Percentiles rank a stretch among this genome's conserved stretches.
phyloP scores from a whole-genome alignment of 2,329 filamentous ascomycete species.

The Botryotinia globosa region DNA sequence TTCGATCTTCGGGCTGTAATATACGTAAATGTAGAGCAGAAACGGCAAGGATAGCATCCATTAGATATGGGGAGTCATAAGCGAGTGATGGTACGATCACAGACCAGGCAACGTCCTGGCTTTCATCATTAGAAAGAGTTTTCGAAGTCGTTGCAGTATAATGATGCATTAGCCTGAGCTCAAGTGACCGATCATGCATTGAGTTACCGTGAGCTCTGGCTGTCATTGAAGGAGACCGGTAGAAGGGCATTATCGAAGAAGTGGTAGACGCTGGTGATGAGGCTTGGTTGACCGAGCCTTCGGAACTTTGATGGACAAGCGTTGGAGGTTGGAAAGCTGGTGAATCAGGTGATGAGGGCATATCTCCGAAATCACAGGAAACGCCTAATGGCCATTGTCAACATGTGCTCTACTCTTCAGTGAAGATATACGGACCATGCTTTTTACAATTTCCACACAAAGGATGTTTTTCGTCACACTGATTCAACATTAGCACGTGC shows the following conservation, averaged over 20 bases:
- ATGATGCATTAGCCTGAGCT: conserved; percentile 63
- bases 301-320: neutral
- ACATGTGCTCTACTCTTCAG: neutral
- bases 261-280: conserved; percentile 23
- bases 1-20: conserved; percentile 54
- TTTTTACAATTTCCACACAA: conserved; percentile 65
- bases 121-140: conserved; percentile 54
- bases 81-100: conserved; percentile 59
- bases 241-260: conserved; percentile 28
- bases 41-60: conserved; percentile 62
- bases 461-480: conserved; percentile 65
- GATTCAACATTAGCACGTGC: conserved; percentile 7
- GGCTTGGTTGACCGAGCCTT: conserved; percentile 16
- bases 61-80: conserved; percentile 58
- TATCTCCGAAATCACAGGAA: conserved; percentile 59
- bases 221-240: conserved; percentile 28
- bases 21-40: conserved; percentile 61
- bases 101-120: conserved; percentile 57
- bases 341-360: conserved; percentile 25
- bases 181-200: conserved; percentile 42
- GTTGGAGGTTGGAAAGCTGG: conserved; percentile 19
- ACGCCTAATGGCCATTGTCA: conserved; percentile 43
- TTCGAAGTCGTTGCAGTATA: conserved; percentile 60
- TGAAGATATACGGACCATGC: conserved; percentile 44
- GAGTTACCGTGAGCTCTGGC: conserved; percentile 22